Base-by-base conservation (phyloP, 768 basidiomycete species). In the Mrakia gelida region DNA sequence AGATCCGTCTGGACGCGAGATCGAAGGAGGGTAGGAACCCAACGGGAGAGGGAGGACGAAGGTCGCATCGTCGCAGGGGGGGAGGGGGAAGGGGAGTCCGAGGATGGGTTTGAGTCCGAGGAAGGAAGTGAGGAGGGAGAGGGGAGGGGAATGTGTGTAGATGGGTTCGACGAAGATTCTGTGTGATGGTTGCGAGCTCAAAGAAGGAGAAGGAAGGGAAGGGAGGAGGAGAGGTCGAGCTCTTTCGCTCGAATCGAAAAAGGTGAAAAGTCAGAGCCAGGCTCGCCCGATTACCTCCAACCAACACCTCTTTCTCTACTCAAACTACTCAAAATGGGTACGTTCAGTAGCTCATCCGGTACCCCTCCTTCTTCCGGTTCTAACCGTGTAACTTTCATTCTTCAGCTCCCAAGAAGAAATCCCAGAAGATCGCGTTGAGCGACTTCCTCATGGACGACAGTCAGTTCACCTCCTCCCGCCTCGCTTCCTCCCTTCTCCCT, bases 371-470 rank as follows among this genome's bases (percentile, higher is more conserved):
- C 34, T 18, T n/a, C 15, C 45, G 45, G 28, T 72, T n/a, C 41
- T 49, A 28, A 38, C 49, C 45, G 15, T 34, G 21, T 71, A n/a
- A 16, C 28, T 38, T 63, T 41, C 34, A 8, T 9, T 59, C n/a
- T 30, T 26, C 81, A 95, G 93, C 94, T 80, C 94, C 95, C 49
- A 93, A 93, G 87, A 91, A 91, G 84, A 92, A 93, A 88, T 89
- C 89, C 82, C 91, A 96, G 86, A 97, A 95, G 88, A 92, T 98
- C 85, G 90, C 93, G 78, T 86, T 98, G 79, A 92, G 91, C 85
- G 93, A 92, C 86, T 98, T 98, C 87, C 89, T 98, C 80, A 93
- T 90, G 65, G 94, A 97, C 85, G 88, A 84, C 81, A 84, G 96
- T 96, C 81, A 84, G 93, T 86, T 73, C 79, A 80, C 72, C 76